Conservation (phyloP, 2,329 filamentous ascomycete species). For the Apiospora kogelbergensis region DNA sequence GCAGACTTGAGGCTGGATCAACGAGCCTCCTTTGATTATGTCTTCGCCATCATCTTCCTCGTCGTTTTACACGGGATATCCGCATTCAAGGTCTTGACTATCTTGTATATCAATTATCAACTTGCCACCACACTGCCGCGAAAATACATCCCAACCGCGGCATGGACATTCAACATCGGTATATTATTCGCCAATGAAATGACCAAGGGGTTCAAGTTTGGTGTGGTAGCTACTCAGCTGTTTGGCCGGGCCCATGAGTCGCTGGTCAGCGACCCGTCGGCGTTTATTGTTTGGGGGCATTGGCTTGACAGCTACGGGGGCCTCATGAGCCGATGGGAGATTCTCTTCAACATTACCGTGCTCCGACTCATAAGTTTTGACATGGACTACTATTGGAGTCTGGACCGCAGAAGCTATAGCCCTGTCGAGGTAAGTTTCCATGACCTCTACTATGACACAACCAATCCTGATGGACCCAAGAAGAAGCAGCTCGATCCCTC, state of each 20-base stretch:
- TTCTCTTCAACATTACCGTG: constrained; percentile 96
- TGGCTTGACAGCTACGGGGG: constrained; percentile 80
- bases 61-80: constrained; percentile 82
- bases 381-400: constrained; percentile 92
- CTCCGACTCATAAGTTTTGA: constrained; percentile 95
- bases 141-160: constrained; percentile 68
- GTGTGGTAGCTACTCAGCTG: constrained; percentile 57
- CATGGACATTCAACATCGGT: constrained; percentile 87
- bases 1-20: constrained; percentile 63
- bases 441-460: neutral
- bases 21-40: constrained; percentile 78
- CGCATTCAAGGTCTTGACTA: constrained; percentile 74
- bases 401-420: constrained; percentile 62
- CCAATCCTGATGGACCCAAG: constrained; percentile 71
- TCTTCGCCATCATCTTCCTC: constrained; percentile 79
- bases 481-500: constrained; percentile 95
- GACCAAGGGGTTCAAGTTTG: constrained; percentile 72
- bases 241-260: constrained; percentile 34
- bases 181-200: constrained; percentile 91
- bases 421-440: constrained; percentile 72
- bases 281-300: constrained; percentile 60
- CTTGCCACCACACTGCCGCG: constrained; percentile 73
- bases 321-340: constrained; percentile 87
- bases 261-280: constrained; percentile 39
- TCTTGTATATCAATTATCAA: constrained; percentile 79